phyloP scores from a whole-genome alignment of 768 basidiomycete species.

The Flagelloscypha sp. region DNA sequence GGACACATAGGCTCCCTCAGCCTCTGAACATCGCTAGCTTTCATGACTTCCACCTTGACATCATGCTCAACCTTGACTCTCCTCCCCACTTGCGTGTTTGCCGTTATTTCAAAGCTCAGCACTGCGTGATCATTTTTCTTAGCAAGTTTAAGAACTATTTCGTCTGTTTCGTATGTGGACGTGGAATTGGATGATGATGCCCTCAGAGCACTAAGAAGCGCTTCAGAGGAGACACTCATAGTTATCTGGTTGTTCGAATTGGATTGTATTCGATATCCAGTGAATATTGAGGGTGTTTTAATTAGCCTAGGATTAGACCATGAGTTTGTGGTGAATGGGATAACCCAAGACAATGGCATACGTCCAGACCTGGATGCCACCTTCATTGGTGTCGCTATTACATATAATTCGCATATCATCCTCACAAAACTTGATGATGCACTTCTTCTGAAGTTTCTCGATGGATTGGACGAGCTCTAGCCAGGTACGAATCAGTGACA shows the following conservation, averaged over 20 bases:
- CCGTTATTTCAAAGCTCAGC: slow-evolving; percentile 68
- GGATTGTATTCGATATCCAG: slow-evolving; percentile 77
- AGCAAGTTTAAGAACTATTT: slow-evolving; percentile 75
- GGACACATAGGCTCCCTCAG: slow-evolving; percentile 80
- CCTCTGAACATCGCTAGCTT: slow-evolving; percentile 60
- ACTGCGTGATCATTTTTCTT: slow-evolving; percentile 80
- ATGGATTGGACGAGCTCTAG: slow-evolving; percentile 73
- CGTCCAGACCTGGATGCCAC: slow-evolving; percentile 86
- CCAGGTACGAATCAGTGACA: not conserved
- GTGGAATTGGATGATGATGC: slow-evolving; percentile 43
- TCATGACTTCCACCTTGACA: slow-evolving; percentile 75
- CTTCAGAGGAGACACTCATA: slow-evolving; percentile 62
- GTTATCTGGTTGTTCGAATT: slow-evolving; percentile 79
- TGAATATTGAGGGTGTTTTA: slow-evolving; percentile 61
- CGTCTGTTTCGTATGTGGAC: slow-evolving; percentile 41
- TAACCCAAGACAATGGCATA: slow-evolving; percentile 31
- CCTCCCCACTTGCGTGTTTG: slow-evolving; percentile 54
- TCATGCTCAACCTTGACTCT: slow-evolving; percentile 67
- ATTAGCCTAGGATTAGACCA: slow-evolving; percentile 36
- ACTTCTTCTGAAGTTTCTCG: slow-evolving; percentile 79
- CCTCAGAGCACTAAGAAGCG: slow-evolving; percentile 65
- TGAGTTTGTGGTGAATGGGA: not conserved
- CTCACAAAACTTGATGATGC: slow-evolving; percentile 73
- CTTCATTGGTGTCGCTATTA: slow-evolving; percentile 69
- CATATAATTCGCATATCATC: slow-evolving; percentile 77